A percentile compares a stretch with the other conserved stretches of the same genome.
Conservation (phyloP, 2,329 filamentous ascomycete genomes). For the Fusarium kyushuense region DNA sequence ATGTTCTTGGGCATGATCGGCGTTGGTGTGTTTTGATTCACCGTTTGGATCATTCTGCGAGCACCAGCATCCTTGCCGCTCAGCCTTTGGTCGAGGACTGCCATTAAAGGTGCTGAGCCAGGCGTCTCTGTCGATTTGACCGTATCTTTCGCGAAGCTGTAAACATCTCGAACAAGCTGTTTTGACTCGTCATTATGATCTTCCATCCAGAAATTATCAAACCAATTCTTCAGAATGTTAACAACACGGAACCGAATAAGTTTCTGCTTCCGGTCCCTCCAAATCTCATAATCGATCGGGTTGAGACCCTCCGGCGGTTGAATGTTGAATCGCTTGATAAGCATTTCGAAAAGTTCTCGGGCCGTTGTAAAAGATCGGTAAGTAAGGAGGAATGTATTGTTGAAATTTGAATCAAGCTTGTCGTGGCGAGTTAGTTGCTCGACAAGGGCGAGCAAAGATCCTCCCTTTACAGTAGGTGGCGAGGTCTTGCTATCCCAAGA, state of each 20-base stretch:
- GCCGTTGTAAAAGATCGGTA: conserved; percentile 96
- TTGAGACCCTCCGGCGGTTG: conserved; percentile 88
- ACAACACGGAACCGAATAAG: conserved; percentile 95
- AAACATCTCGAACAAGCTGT: conserved; percentile 87
- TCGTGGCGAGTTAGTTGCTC: conserved; percentile 97
- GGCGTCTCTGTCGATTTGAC: conserved; percentile 95
- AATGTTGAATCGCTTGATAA: conserved; percentile 91
- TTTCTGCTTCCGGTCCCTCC: conserved; percentile 95
- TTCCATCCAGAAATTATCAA: conserved; percentile 99
- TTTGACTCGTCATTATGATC: conserved; percentile 85
- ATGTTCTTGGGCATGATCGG: conserved; percentile 98
- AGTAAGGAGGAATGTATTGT: conserved; percentile 96
- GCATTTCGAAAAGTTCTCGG: conserved; percentile 88
- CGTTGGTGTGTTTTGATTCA: conserved; percentile 83
- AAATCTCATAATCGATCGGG: conserved; percentile 81
- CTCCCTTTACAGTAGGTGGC: conserved; percentile 84
- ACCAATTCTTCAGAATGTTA: conserved; percentile 98
- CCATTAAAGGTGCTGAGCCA: conserved; percentile 85
- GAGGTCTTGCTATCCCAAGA: conserved; percentile 88
- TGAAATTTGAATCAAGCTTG: conserved; percentile 93
- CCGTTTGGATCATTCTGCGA: conserved; percentile 87
- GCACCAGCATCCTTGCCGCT: conserved; percentile 88
- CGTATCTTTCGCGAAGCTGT: conserved; percentile 89
- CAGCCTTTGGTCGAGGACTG: conserved; percentile 87
- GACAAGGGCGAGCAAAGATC: conserved; percentile 87